Conservation (phyloP, 352 stramenopile species). For the Phytophthora megakarya region DNA sequence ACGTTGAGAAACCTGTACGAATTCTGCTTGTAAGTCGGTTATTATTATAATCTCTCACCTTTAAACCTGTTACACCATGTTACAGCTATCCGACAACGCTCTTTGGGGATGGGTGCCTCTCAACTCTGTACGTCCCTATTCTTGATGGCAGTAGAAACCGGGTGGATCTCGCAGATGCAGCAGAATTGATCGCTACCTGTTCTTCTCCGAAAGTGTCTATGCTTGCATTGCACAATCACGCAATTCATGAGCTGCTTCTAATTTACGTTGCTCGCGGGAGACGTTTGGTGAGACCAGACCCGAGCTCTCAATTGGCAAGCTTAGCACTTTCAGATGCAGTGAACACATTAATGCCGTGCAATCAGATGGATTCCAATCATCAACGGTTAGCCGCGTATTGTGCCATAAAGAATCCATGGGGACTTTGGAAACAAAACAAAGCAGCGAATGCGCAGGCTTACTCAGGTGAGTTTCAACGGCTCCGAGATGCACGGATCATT, state of each 20-base stretch:
- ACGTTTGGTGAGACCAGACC: background rate
- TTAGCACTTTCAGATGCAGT: conserved; percentile 42
- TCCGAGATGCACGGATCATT: conserved; percentile 27
- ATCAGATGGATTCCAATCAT: conserved; percentile 1
- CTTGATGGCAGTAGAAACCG: background rate
- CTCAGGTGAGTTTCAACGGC: conserved; percentile 6
- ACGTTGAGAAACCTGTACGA: conserved; percentile 42
- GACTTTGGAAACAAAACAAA: conserved; percentile 23
- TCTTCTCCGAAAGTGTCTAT: conserved; percentile 19
- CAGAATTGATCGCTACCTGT: background rate
- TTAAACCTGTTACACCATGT: conserved; percentile 4
- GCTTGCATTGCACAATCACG: conserved; percentile 25
- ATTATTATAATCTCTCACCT: background rate
- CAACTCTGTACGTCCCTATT: conserved; percentile 40
- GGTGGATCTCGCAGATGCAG: background rate
- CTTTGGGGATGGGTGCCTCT: conserved; percentile 35
- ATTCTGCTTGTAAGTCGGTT: background rate
- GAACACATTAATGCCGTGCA: conserved; percentile 26
- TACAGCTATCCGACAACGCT: conserved; percentile 40
- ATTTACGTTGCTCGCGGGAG: conserved; percentile 37
- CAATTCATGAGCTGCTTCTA: conserved; percentile 46
- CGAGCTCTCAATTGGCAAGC: conserved; percentile 25
- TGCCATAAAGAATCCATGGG: conserved; percentile 37
- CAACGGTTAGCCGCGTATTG: conserved; percentile 12
- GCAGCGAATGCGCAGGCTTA: background rate